A percentile compares a stretch with the other conserved stretches of the same genome.
These are phyloP conservation scores for Primulina eburnea DNA, from an alignment of 257 asterid species.

Conservation along the genomic window DNA sequence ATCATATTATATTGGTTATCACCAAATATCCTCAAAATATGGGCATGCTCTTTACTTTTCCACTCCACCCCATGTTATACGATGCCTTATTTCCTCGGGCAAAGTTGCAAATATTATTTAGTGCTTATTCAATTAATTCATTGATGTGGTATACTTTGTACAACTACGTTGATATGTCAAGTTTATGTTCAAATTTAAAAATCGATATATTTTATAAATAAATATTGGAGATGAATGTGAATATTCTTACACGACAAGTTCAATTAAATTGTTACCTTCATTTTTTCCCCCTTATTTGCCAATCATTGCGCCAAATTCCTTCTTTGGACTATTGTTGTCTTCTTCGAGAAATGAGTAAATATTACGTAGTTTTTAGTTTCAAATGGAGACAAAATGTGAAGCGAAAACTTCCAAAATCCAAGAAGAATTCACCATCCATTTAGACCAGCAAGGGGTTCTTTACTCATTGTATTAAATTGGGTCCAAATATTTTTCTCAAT, in stretches of 20 bases:
- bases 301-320: constrained; percentile 30
- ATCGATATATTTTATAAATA: too few relatives aligned
- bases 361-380: constrained; percentile 15
- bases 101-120: constrained; percentile 6
- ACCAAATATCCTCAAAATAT: constrained; percentile 22
- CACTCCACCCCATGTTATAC: constrained; percentile 24
- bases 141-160: too few relatives aligned
- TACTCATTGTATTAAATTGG: not conserved
- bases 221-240: not conserved
- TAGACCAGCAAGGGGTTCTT: constrained; percentile 21
- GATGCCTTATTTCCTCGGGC: constrained; percentile 12
- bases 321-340: constrained; percentile 42
- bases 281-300: constrained; percentile 1
- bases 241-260: not conserved
- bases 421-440: constrained; percentile 22
- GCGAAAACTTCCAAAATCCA: constrained; percentile 30
- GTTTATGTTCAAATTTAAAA: not conserved
- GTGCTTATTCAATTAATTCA: not conserved
- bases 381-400: constrained; percentile 29
- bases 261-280: not conserved
- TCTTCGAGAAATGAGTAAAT: constrained; percentile 31
- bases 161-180: not conserved
- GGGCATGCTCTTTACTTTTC: constrained; percentile 34
- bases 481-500: not conserved
- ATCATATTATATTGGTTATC: constrained; percentile 10